Evolutionary conservation across 176 grass and related monocot species (phyloP), one percentile per base, ranked within the genome.

Genomic region (Olyra latifolia): DNA sequence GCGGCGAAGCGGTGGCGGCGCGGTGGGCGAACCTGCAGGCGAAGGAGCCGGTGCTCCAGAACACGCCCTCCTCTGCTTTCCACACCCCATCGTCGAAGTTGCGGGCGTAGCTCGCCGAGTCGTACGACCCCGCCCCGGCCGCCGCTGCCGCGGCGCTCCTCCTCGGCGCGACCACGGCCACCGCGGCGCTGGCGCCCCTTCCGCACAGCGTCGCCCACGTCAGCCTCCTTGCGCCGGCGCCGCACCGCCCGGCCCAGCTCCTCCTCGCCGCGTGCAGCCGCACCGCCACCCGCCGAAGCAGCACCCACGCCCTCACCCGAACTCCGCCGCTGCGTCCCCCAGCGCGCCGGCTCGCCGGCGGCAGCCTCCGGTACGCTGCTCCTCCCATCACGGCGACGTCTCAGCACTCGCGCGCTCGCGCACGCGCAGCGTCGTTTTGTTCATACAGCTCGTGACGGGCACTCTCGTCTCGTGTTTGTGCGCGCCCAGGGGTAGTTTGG

Each of bases 41-140:
- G 50, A 81, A 66, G 19, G 49, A 43, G 5, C 72, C 73, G 46
- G 49, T 68, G 28, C 86, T 70, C 74, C 90, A 85, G 28, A 59
- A 74, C 68, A 83, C 69, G 23, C 83, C 86, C 24, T 83, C 83
- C 7, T 92, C 86, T 49, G 71, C 85, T 86, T 86, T 89, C 90
- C 90, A 92, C 44, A 54, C 83, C 3, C 90, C 86, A 50, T 92
- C 90, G 25, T 92, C 90, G 44, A 92, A 92, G 74, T 89, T 86
- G 52, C 68, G 69, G 22, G 82, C 86, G 57, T 92, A 92, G 76
- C 90, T 89, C 40, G 25, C 83, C 15, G 83, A 66, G 40, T 92
- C 79, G 42, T 86, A 92, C 32, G 32, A 4, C 39, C 76, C 75
- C 20, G 8, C 39, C 68, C 10, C 19, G 40, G 41, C 49, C 28